Base-by-base conservation (phyloP, 768 basidiomycete species). In the Lactifluus echinatus region DNA sequence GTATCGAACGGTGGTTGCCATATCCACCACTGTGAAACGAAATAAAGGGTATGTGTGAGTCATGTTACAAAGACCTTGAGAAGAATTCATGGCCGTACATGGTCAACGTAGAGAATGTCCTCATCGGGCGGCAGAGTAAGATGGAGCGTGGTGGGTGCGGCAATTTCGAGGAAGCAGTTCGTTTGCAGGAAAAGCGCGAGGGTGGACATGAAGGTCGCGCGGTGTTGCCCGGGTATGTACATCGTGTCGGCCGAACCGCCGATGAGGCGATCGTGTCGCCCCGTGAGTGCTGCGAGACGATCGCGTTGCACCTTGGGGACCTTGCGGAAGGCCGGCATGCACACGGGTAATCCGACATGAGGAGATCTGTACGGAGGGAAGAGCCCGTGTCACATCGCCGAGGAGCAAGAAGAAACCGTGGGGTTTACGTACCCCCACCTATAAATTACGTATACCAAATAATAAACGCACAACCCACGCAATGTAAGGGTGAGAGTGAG, bases 201-300 rank as follows among this genome's bases (percentile, higher is more conserved):
- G 10, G 71, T 66, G 15, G 75, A 71, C 70, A 77, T 72, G 66
- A 79, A 74, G 7, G 62, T 54, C 12, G 53, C 53, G 34, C 72
- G 71, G 53, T 75, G 73, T 2, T 70, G 69, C 12, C 73, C 73
- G 6, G 78, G 78, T 44, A 79, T 71, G 62, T 79, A 79, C 52
- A 79, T 51, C 47, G 77, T 79, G 56, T 79, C 77, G 17, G 68
- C 73, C 0, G 76, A 79, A 14, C 78, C 78, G 19, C 77, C 76
- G 36, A 79, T 68, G 26, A 79, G 66, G 33, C 74, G 71, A 34
- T 72, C 71, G 48, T 64, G 56, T 10, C 66, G 71, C 28, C 68
- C 55, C 4, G 68, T 73, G 17, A 72, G 66, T 8, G 61, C 55
- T n/a, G 74, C 72, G 24, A 78, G 66, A 19, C 67, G 69, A 21